Percentiles rank a stretch among this genome's conserved stretches.
These are phyloP conservation scores for Viola odorata DNA, from an alignment of 345 rosid species.

Conservation along the genomic window DNA sequence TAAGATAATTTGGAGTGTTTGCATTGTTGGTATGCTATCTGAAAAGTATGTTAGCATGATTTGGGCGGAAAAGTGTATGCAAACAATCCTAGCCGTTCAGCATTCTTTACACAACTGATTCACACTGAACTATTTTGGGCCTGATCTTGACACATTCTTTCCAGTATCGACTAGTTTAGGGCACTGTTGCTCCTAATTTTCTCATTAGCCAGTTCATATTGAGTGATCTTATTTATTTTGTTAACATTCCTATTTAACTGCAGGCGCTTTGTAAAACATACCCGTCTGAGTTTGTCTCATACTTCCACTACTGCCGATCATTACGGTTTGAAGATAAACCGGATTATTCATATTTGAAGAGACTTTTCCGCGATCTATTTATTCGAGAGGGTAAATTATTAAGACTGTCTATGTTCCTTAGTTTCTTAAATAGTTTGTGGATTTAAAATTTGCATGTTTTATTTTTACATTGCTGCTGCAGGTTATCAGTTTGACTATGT, in stretches of 20 bases:
- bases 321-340: slow-evolving; percentile 96
- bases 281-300: slow-evolving; percentile 87
- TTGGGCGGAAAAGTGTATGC: no score
- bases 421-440: neutral
- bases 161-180: no score
- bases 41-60: no score
- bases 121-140: neutral
- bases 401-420: neutral
- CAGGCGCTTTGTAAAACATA: slow-evolving; percentile 87
- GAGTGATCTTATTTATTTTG: neutral
- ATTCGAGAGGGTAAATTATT: slow-evolving; percentile 67
- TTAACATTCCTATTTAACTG: neutral
- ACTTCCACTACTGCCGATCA: slow-evolving; percentile 92
- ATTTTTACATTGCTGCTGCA: slow-evolving; percentile 26
- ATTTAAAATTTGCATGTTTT: slow-evolving; percentile 2
- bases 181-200: no score
- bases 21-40: no score
- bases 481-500: slow-evolving; percentile 91
- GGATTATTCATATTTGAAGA: slow-evolving; percentile 88
- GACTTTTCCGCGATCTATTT: slow-evolving; percentile 90
- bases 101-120: neutral
- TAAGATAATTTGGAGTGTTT: no score
- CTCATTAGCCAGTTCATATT: neutral
- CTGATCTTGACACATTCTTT: neutral
- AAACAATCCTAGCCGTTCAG: neutral